Evolutionary conservation across 768 basidiomycete genomes (phyloP), one percentile per base, ranked within the genome.

Genomic region (Symmetrospora coprosmae): DNA sequence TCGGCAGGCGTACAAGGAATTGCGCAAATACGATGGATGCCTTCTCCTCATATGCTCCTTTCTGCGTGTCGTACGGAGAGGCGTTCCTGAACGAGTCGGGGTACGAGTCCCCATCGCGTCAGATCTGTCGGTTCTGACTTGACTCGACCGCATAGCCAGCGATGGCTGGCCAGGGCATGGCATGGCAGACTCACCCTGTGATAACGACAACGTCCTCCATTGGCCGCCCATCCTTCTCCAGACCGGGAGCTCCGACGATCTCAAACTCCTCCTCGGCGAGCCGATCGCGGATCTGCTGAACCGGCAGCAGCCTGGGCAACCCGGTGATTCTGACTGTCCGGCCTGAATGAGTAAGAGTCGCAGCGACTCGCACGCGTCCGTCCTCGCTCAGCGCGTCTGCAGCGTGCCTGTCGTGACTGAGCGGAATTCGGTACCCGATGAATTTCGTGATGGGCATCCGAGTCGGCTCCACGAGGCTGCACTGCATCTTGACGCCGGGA

Each of bases 1-100:
- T 58, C 9, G 55, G 55, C 39, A 58, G 30, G 4, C 55, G 39
- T 5, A 58, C 41, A 7, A 58, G 55, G 37, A 45, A 58, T 4
- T 19, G 43, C 19, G 43, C 23, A 17, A 31, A 58, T n/a, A n/a
- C n/a, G n/a, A n/a, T n/a, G n/a, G n/a, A n/a, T n/a, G n/a, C n/a
- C n/a, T n/a, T n/a, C n/a, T n/a, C n/a, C n/a, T n/a, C n/a, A n/a
- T n/a, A n/a, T n/a, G n/a, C n/a, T n/a, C 17, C 43, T 46, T 37
- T 31, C n/a, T 3, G 3, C 30, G n/a, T 37, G 6, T 16, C 6
- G 17, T 5, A 31, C n/a, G 28, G n/a, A 3, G 17, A 28, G 39
- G 9, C n/a, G n/a, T 14, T 35, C 13, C 35, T 55, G 34, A 43
- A 3, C 13, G 16, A 23, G 27, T 8, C 5, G 21, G 8, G 37